Evolutionary conservation across 371 early-diverging fungal species (phyloP).

Genomic region (Smittium mucronatum): DNA sequence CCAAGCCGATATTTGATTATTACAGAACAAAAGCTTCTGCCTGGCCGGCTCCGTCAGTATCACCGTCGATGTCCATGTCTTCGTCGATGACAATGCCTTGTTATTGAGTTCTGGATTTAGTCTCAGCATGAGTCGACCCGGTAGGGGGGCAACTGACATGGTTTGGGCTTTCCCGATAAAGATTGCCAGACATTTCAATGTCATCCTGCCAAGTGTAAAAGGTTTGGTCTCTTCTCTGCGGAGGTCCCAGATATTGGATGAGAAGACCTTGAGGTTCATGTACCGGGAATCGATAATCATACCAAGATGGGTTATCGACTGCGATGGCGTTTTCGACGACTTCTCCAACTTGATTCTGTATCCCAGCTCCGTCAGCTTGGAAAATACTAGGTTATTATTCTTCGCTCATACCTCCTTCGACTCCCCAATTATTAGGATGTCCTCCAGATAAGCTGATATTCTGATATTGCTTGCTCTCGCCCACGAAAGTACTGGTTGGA

Average conservation of each 20-base stretch:
- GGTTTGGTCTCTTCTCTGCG: background rate
- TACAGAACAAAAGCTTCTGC: background rate
- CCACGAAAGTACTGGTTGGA: slow-evolving; percentile 27
- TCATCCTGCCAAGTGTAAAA: background rate
- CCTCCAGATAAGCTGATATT: slow-evolving; percentile 30
- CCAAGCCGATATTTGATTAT: background rate
- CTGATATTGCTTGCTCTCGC: slow-evolving; percentile 23
- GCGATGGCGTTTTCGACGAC: slow-evolving; percentile 23
- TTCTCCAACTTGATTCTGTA: slow-evolving; percentile 23
- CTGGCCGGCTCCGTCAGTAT: background rate
- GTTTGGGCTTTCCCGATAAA: slow-evolving; percentile 11
- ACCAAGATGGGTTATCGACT: slow-evolving; percentile 27
- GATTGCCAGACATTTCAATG: slow-evolving; percentile 4
- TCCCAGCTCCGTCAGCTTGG: slow-evolving; percentile 19
- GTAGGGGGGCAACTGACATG: background rate
- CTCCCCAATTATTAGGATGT: slow-evolving; percentile 20
- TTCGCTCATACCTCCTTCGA: slow-evolving; percentile 3
- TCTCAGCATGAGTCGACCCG: background rate
- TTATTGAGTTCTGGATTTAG: background rate
- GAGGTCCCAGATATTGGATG: background rate
- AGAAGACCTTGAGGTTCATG: background rate
- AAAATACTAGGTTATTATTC: slow-evolving; percentile 15
- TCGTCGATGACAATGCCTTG: background rate
- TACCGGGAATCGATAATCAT: slow-evolving; percentile 24
- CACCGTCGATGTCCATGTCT: slow-evolving; percentile 1